Evolutionary conservation across 164 flowering plant genomes (phyloP).

Genomic region (Piper longum): DNA sequence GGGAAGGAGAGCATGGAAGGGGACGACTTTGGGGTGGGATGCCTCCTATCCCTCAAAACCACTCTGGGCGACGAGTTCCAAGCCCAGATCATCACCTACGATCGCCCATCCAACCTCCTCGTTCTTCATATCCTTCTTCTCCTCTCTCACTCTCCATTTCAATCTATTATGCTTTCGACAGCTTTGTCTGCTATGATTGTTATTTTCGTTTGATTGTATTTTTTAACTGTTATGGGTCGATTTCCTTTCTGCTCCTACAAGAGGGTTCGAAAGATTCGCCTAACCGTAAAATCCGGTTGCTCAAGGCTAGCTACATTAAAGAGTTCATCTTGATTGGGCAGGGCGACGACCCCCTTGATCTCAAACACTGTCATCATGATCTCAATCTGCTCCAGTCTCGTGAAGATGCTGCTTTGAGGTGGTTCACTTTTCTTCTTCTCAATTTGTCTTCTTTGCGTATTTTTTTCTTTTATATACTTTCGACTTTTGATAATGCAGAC

Average conservation of each 20-base stretch:
- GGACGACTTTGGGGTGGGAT: constrained; percentile 70
- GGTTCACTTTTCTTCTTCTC: not conserved
- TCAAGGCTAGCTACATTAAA: constrained; percentile 72
- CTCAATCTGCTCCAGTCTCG: constrained; percentile 48
- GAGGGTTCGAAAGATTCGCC: constrained; percentile 55
- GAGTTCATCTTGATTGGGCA: constrained; percentile 55
- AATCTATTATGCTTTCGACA: not conserved
- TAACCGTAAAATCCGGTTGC: constrained; percentile 42
- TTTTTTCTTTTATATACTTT: too few relatives aligned
- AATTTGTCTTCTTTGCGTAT: not conserved
- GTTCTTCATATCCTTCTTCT: constrained; percentile 76
- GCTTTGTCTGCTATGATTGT: not conserved
- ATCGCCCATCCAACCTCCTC: constrained; percentile 67
- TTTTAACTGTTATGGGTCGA: constrained; percentile 16
- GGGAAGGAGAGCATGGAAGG: constrained; percentile 1
- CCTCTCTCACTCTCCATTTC: not conserved
- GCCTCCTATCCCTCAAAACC: constrained; percentile 61
- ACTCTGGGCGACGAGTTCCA: constrained; percentile 73
- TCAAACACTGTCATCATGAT: constrained; percentile 51
- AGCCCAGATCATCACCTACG: constrained; percentile 71
- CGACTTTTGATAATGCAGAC: constrained; percentile 27
- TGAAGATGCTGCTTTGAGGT: constrained; percentile 82
- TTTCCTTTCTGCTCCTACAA: constrained; percentile 23
- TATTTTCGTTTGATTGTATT: not conserved
- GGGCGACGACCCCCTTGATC: constrained; percentile 75